Evolutionary conservation across 202 grass and related monocot genomes (phyloP).

Genomic region (Elaeis oleifera): DNA sequence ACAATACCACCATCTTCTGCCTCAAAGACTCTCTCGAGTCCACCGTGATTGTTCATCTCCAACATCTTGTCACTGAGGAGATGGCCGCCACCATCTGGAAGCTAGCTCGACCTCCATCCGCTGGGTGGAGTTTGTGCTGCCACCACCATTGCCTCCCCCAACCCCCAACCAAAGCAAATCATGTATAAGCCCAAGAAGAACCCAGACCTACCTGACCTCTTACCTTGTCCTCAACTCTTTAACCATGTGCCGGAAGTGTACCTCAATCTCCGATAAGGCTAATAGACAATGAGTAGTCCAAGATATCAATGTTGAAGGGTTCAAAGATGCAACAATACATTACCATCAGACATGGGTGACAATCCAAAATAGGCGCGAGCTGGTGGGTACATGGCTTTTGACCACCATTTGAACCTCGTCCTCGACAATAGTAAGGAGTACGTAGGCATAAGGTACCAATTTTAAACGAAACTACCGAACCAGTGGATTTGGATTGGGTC

Average conservation of each 20-base stretch:
- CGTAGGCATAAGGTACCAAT: no score
- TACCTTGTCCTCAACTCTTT: constrained; percentile 18
- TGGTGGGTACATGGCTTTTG: no score
- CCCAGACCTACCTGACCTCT: constrained; percentile 29
- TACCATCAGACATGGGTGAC: no score
- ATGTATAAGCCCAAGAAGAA: constrained; percentile 42
- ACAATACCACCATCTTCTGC: constrained; percentile 57
- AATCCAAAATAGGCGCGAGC: no score
- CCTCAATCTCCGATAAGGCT: constrained; percentile 46
- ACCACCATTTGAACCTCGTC: no score
- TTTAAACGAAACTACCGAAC: no score
- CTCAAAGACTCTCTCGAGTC: constrained; percentile 41
- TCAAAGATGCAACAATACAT: no score
- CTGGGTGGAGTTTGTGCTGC: background rate
- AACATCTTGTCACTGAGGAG: constrained; percentile 33
- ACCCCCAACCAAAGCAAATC: background rate
- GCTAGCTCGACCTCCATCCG: background rate
- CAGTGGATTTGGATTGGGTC: no score
- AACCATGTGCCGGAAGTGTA: constrained; percentile 55
- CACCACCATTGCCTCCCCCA: background rate
- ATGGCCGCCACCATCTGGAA: constrained; percentile 18
- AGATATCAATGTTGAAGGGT: no score
- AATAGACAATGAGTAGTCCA: background rate
- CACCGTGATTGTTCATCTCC: constrained; percentile 31
- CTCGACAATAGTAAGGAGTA: no score